phyloP scores from a whole-genome alignment of 2,329 filamentous ascomycete species.

The Beauveria sp. region DNA sequence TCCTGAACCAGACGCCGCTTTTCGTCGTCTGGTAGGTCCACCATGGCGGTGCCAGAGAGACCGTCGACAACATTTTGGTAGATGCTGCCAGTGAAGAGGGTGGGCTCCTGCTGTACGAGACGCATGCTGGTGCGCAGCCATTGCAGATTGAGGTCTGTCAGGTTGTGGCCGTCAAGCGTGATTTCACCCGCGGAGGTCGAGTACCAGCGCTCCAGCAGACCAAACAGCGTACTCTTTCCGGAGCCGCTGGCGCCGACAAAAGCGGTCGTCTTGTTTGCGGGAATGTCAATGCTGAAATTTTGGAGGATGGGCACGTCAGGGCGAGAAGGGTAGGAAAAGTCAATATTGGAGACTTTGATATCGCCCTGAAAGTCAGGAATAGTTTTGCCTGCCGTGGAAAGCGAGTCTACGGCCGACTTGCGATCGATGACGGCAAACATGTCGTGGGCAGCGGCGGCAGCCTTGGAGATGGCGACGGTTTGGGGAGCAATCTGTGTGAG shows the following conservation, averaged over 20 bases:
- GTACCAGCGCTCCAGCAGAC: conserved; percentile 54
- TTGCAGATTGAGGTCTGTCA: conserved; percentile 37
- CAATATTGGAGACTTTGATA: conserved; percentile 40
- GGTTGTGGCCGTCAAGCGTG: conserved; percentile 33
- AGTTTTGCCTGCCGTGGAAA: conserved; percentile 27
- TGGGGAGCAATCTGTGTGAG: conserved; percentile 41
- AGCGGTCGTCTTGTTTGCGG: conserved; percentile 41
- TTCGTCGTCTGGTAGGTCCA: conserved; percentile 31
- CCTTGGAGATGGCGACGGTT: conserved; percentile 36
- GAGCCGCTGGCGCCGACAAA: conserved; percentile 51
- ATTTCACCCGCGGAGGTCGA: conserved; percentile 38
- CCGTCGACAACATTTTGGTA: conserved; percentile 46
- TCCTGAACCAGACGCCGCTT: conserved; percentile 36
- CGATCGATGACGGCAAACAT: conserved; percentile 41
- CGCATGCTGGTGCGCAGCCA: conserved; percentile 47
- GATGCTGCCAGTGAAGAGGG: conserved; percentile 44
- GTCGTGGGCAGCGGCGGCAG: conserved; percentile 37
- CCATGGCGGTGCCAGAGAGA: conserved; percentile 30
- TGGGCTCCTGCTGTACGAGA: conserved; percentile 45
- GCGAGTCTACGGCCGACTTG: conserved; percentile 34
- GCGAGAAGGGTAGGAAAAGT: conserved; percentile 50
- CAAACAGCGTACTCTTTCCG: conserved; percentile 52
- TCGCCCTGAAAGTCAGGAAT: conserved; percentile 29
- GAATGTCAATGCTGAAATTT: conserved; percentile 34
- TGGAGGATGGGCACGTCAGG: conserved; percentile 39